Conservation (phyloP, 805 yeast species). For the Suhomyces prunicola region DNA sequence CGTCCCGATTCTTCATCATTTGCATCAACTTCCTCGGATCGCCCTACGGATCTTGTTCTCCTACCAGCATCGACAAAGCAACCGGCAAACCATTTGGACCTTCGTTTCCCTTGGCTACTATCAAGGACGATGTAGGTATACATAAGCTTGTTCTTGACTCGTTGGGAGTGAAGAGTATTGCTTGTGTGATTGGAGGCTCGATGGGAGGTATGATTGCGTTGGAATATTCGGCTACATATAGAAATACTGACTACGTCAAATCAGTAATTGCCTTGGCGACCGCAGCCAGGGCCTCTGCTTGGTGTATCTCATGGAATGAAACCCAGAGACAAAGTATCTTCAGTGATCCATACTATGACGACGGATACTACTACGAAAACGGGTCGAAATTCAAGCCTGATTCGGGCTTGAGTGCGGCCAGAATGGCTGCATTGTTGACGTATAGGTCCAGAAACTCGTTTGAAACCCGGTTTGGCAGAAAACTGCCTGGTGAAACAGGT, state of each 20-base stretch:
- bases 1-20: constrained; percentile 77
- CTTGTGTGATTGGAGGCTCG: constrained; percentile 91
- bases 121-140: constrained; percentile 85
- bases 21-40: constrained; percentile 94
- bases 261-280: constrained; percentile 84
- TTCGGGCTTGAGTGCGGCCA: constrained; percentile 89
- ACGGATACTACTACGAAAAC: constrained; percentile 74
- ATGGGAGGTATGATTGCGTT: constrained; percentile 98
- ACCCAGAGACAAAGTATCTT: constrained; percentile 96
- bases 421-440: constrained; percentile 94
- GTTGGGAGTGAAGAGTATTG: constrained; percentile 73
- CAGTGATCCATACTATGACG: constrained; percentile 89
- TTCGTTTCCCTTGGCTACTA: constrained; percentile 88
- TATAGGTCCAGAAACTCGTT: constrained; percentile 91
- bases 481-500: constrained; percentile 25
- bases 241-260: constrained; percentile 63
- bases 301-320: constrained; percentile 99
- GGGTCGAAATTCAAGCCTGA: constrained; percentile 61
- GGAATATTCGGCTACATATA: constrained; percentile 71
- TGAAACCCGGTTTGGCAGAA: constrained; percentile 89
- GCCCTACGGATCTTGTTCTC: constrained; percentile 95
- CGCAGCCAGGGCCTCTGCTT: constrained; percentile 90
- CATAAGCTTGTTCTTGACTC: constrained; percentile 77
- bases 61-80: constrained; percentile 74
- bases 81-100: constrained; percentile 86